A percentile compares a stretch with the other conserved stretches of the same genome.
These are phyloP conservation scores for Pichia thaimueangensis DNA, from an alignment of 805 yeast genomes.

Conservation along the genomic window DNA sequence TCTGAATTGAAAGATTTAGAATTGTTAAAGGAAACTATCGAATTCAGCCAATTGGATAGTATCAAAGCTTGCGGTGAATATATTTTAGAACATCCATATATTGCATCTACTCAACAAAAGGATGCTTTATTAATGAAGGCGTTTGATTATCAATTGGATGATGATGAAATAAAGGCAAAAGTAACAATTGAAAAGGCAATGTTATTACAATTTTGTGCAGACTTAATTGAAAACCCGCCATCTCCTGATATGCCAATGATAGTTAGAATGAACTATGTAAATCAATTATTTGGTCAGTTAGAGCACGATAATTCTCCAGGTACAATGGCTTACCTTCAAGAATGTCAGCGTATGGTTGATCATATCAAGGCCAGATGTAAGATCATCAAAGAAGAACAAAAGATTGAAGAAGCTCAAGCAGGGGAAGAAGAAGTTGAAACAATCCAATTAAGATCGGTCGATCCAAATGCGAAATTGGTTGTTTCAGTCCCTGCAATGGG, in stretches of 20 bases:
- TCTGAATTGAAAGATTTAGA: constrained; percentile 42
- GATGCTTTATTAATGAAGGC: constrained; percentile 92
- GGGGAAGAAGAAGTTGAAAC: constrained; percentile 62
- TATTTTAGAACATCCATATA: constrained; percentile 53
- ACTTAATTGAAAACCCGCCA: constrained; percentile 18
- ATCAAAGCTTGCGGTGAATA: constrained; percentile 44
- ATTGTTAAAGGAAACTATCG: constrained; percentile 55
- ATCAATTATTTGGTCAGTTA: constrained; percentile 55
- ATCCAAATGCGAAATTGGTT: constrained; percentile 69
- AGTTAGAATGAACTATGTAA: constrained; percentile 12
- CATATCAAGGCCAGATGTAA: constrained; percentile 77
- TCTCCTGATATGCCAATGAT: constrained; percentile 14
- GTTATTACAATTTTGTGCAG: constrained; percentile 56
- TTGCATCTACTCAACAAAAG: constrained; percentile 77
- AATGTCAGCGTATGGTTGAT: constrained; percentile 62
- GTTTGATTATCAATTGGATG: constrained; percentile 71
- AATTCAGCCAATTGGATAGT: constrained; percentile 53
- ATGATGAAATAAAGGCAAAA: constrained; percentile 46
- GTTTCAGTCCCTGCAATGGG: constrained; percentile 64
- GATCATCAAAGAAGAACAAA: constrained; percentile 48
- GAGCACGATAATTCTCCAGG: constrained; percentile 54
- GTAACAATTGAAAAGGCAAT: constrained; percentile 76
- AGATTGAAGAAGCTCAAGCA: constrained; percentile 31
- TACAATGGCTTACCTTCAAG: constrained; percentile 58
- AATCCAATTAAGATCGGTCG: constrained; percentile 83